Percentiles rank a stretch among this genome's conserved stretches.
phyloP scores from a whole-genome alignment of 2,329 filamentous ascomycete genomes.

The Zymoseptoria passerinii region DNA sequence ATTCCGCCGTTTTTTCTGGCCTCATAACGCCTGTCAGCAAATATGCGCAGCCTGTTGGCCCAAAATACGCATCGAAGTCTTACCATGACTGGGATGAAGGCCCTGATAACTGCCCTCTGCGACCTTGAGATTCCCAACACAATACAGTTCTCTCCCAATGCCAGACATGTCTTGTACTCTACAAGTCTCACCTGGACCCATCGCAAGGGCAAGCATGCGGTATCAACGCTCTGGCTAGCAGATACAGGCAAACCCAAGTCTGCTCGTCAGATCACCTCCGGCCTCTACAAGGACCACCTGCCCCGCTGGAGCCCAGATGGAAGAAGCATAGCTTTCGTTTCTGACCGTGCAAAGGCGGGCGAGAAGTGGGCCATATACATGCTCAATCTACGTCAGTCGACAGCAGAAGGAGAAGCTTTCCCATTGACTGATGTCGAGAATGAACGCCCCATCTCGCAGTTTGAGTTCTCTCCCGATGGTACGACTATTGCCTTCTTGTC shows the following conservation, averaged over 20 bases:
- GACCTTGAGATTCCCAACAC: slow-evolving; percentile 21
- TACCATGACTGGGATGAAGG: neutral
- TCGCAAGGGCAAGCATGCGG: slow-evolving; percentile 12
- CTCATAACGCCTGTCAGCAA: too few species aligned
- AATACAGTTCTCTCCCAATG: slow-evolving; percentile 19
- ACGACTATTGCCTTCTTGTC: slow-evolving; percentile 29
- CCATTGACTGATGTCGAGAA: slow-evolving; percentile 23
- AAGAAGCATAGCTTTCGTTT: slow-evolving; percentile 28
- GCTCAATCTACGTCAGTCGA: slow-evolving; percentile 11
- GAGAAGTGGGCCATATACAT: slow-evolving; percentile 28
- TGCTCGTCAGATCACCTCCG: slow-evolving; percentile 22
- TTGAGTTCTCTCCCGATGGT: slow-evolving; percentile 30
- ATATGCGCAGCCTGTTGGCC: too few species aligned
- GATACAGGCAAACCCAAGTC: slow-evolving; percentile 19
- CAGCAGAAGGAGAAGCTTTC: slow-evolving; percentile 18
- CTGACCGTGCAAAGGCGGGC: slow-evolving; percentile 27
- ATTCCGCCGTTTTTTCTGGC: too few species aligned
- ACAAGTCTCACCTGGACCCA: slow-evolving; percentile 14
- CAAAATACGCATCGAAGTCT: neutral
- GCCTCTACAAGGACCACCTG: slow-evolving; percentile 20
- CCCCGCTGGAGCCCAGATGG: slow-evolving; percentile 25
- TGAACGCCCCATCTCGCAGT: slow-evolving; percentile 19
- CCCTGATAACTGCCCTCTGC: slow-evolving; percentile 13
- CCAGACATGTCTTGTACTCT: slow-evolving; percentile 19
- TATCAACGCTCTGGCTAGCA: slow-evolving; percentile 24